Conservation (phyloP, 2,329 filamentous ascomycete species). For the Corniculantispora saksenae region DNA sequence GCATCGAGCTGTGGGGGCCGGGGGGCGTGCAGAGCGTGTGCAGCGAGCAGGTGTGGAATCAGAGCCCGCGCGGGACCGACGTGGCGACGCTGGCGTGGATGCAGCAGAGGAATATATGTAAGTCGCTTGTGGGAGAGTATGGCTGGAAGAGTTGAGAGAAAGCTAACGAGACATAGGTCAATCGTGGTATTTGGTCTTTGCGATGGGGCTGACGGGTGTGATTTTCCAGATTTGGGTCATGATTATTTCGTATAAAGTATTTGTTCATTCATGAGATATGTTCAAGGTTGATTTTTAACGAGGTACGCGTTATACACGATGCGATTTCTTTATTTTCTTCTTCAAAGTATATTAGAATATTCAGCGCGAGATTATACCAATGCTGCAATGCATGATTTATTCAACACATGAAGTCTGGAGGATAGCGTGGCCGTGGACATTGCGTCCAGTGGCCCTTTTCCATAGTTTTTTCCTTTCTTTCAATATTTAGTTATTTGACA, state of each 20-base stretch:
- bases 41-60: constrained; percentile 56
- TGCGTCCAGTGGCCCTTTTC: too few species aligned
- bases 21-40: constrained; percentile 63
- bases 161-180: constrained; percentile 46
- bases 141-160: not conserved
- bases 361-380: too few species aligned
- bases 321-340: too few species aligned
- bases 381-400: too few species aligned
- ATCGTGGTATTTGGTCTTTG: constrained; percentile 65
- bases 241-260: constrained; percentile 67
- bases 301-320: not conserved
- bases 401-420: too few species aligned
- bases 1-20: constrained; percentile 63
- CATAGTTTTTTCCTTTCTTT: too few species aligned
- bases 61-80: constrained; percentile 51
- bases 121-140: constrained; percentile 23
- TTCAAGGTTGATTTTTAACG: not conserved
- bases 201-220: constrained; percentile 60
- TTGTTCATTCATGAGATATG: constrained; percentile 42
- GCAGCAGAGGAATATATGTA: constrained; percentile 64
- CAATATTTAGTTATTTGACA: too few species aligned
- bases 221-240: constrained; percentile 69
- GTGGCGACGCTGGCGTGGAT: constrained; percentile 62
- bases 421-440: too few species aligned
- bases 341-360: too few species aligned